Evolutionary conservation across 2,329 filamentous ascomycete species (phyloP).

Genomic region (Mariannaea sp.): DNA sequence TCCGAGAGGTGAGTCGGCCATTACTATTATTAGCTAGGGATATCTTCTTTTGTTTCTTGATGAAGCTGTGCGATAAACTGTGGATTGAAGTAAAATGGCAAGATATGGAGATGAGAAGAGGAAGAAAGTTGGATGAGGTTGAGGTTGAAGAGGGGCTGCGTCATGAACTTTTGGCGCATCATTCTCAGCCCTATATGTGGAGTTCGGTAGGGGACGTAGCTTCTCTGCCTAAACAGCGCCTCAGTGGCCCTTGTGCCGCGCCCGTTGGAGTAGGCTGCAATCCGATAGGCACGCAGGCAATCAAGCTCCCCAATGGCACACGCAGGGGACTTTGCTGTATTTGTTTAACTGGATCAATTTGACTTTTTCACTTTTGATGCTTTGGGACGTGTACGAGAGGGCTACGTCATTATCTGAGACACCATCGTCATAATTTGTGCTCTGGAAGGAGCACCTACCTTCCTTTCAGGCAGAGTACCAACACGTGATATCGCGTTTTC

Average conservation of each 20-base stretch:
- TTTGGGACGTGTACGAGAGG: no score
- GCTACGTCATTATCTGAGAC: conserved; percentile 14
- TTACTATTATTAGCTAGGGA: conserved; percentile 9
- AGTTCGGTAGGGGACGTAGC: conserved; percentile 27
- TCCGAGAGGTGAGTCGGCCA: conserved; percentile 37
- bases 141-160: conserved; percentile 20
- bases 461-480: neutral
- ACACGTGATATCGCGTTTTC: conserved; percentile 38
- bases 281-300: conserved; percentile 2
- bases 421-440: no score
- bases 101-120: no score
- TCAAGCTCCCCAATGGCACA: neutral
- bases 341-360: no score
- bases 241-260: neutral
- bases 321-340: neutral
- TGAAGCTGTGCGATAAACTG: no score
- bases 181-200: conserved; percentile 39
- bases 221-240: neutral
- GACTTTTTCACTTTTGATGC: no score
- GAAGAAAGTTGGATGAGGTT: no score
- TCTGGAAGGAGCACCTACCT: no score
- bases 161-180: conserved; percentile 36
- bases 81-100: no score
- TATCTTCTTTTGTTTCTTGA: no score
- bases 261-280: neutral